A percentile compares a stretch with the other conserved stretches of the same genome.
These are phyloP conservation scores for Hygrophila difformis DNA, from an alignment of 257 asterid species.

Conservation along the genomic window DNA sequence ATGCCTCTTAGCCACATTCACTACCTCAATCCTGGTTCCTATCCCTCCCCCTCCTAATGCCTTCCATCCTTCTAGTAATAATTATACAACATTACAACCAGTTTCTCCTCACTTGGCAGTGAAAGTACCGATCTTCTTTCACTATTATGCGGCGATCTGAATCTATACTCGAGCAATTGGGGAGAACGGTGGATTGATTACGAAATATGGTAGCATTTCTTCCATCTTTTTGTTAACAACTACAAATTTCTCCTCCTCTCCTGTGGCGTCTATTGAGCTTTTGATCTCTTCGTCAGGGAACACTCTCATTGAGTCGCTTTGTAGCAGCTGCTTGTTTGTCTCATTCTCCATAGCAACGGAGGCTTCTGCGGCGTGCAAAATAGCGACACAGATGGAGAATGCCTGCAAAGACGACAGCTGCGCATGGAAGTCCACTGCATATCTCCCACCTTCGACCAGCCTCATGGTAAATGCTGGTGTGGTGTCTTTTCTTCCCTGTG, in stretches of 20 bases:
- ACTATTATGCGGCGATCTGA: neutral
- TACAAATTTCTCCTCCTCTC: slow-evolving; percentile 44
- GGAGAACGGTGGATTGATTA: slow-evolving; percentile 77
- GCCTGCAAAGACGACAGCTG: slow-evolving; percentile 80
- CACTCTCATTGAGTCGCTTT: slow-evolving; percentile 42
- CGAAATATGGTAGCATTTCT: slow-evolving; percentile 53
- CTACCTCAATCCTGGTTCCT: too few species aligned
- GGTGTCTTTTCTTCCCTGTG: slow-evolving; percentile 63
- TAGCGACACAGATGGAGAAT: slow-evolving; percentile 69
- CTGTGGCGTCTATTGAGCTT: slow-evolving; percentile 33
- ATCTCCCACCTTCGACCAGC: slow-evolving; percentile 50
- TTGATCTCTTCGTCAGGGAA: slow-evolving; percentile 53
- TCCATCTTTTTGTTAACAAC: slow-evolving; percentile 35
- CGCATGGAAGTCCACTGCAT: slow-evolving; percentile 75
- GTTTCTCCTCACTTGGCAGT: too few species aligned
- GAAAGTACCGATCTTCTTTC: too few species aligned
- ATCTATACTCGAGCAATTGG: slow-evolving; percentile 71
- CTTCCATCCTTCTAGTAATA: too few species aligned
- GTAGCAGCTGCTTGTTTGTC: slow-evolving; percentile 31
- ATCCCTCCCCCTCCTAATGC: too few species aligned
- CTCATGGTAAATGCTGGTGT: slow-evolving; percentile 54
- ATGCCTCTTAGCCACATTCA: too few species aligned
- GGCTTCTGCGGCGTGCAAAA: slow-evolving; percentile 60
- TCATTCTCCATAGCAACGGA: slow-evolving; percentile 37
- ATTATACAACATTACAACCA: too few species aligned